A percentile compares a stretch with the other conserved stretches of the same genome.
phyloP scores from a whole-genome alignment of 2,329 filamentous ascomycete genomes.

The Fusarium subtropicale region DNA sequence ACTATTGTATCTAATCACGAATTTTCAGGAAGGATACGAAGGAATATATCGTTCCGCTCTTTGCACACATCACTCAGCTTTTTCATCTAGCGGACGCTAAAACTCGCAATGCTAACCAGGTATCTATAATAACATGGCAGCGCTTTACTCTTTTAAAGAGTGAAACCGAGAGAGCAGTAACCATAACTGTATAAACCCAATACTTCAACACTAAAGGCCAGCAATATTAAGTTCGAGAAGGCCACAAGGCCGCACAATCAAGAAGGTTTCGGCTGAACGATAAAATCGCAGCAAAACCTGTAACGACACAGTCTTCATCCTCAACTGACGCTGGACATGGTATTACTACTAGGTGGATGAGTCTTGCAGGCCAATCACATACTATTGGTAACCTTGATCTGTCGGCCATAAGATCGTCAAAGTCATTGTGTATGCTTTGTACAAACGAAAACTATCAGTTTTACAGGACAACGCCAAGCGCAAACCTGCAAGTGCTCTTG shows the following conservation, averaged over 20 bases:
- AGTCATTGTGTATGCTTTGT: slow-evolving; percentile 17
- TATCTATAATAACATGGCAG: too few species aligned
- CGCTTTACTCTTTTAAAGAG: too few species aligned
- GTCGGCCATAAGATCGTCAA: slow-evolving; percentile 13
- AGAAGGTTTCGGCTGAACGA: too few species aligned
- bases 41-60: background rate
- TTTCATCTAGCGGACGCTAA: background rate
- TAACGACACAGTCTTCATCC: too few species aligned
- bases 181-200: too few species aligned
- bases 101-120: background rate
- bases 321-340: background rate
- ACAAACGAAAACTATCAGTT: slow-evolving; percentile 27
- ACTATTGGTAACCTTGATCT: background rate
- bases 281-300: too few species aligned
- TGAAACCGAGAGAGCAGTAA: too few species aligned
- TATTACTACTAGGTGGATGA: too few species aligned
- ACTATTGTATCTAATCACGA: background rate
- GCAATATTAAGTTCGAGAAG: too few species aligned
- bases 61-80: background rate
- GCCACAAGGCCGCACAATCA: too few species aligned
- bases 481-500: slow-evolving; percentile 32
- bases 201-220: too few species aligned
- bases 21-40: background rate
- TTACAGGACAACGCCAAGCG: slow-evolving; percentile 32
- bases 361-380: background rate